A percentile compares a stretch with the other conserved stretches of the same genome.
These are phyloP conservation scores for Casuarina glauca DNA, from an alignment of 306 rosid species.

Conservation along the genomic window DNA sequence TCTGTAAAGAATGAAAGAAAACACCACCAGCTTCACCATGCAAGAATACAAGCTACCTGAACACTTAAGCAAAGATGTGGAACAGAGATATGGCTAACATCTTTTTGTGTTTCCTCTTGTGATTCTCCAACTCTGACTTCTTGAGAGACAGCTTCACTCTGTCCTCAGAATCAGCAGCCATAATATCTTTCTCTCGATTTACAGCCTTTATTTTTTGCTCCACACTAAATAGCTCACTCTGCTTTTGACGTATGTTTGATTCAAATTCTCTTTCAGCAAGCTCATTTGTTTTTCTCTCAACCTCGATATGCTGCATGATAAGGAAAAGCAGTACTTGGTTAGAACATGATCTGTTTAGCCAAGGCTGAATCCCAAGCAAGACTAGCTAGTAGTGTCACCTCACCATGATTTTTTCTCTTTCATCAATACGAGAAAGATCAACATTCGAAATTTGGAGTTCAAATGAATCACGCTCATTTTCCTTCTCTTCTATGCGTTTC, in stretches of 20 bases:
- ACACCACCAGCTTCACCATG: conserved; percentile 24
- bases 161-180: conserved; percentile 72
- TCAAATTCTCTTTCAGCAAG: conserved; percentile 78
- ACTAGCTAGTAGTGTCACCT: conserved; percentile 36
- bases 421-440: conserved; percentile 66
- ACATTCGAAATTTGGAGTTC: conserved; percentile 45
- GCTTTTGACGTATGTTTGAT: conserved; percentile 56
- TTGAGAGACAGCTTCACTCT: conserved; percentile 63
- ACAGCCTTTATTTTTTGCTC: conserved; percentile 67
- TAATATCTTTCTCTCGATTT: conserved; percentile 55
- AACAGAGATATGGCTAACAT: conserved; percentile 47
- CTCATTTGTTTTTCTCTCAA: conserved; percentile 73
- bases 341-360: conserved; percentile 6
- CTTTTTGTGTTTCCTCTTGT: conserved; percentile 67
- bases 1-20: conserved; percentile 46
- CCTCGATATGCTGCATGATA: conserved; percentile 53
- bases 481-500: conserved; percentile 72
- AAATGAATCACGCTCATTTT: conserved; percentile 50
- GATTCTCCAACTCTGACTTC: conserved; percentile 60
- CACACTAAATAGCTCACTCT: conserved; percentile 50
- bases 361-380: conserved; percentile 22
- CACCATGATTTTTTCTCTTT: conserved; percentile 79
- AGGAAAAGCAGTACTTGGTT: conserved; percentile 24
- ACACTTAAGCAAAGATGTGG: conserved; percentile 20
- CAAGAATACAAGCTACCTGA: conserved; percentile 10